Percentiles rank a stretch among this genome's conserved stretches.
Conservation (phyloP, 2,329 filamentous ascomycete species). For the Pyricularia sp. region DNA sequence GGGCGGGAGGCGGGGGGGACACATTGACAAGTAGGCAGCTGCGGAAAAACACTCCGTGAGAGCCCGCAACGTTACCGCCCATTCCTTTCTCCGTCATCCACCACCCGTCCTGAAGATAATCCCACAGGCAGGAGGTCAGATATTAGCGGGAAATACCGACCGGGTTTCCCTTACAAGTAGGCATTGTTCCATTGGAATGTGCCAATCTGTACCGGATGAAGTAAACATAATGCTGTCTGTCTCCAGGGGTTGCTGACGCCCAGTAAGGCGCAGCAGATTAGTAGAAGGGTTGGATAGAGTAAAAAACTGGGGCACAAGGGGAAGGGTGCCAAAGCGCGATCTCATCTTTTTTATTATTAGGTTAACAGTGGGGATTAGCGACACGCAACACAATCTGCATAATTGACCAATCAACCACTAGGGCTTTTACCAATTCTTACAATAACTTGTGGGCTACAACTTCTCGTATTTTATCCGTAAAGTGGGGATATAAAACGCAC, state of each 20-base stretch:
- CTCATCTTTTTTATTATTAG: too few relatives aligned
- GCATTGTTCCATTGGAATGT: not conserved
- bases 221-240: not conserved
- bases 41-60: not conserved
- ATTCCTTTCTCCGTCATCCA: not conserved
- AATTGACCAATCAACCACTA: too few relatives aligned
- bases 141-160: not conserved
- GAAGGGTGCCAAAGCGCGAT: too few relatives aligned
- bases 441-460: too few relatives aligned
- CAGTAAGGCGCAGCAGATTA: not conserved
- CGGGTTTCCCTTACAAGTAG: not conserved
- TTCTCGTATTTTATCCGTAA: too few relatives aligned
- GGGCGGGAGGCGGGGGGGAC: too few relatives aligned
- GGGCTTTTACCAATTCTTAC: too few relatives aligned
- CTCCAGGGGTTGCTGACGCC: not conserved
- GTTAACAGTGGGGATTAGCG: too few relatives aligned
- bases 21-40: not conserved
- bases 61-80: not conserved
- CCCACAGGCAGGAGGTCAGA: not conserved
- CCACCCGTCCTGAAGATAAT: not conserved
- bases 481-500: too few relatives aligned
- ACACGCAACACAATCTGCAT: too few relatives aligned
- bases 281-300: not conserved
- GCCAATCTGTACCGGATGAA: not conserved
- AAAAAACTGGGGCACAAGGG: too few relatives aligned